A percentile compares a stretch with the other conserved stretches of the same genome.
phyloP scores from a whole-genome alignment of 371 early-diverging fungal species.

The Mucor mucedo region DNA sequence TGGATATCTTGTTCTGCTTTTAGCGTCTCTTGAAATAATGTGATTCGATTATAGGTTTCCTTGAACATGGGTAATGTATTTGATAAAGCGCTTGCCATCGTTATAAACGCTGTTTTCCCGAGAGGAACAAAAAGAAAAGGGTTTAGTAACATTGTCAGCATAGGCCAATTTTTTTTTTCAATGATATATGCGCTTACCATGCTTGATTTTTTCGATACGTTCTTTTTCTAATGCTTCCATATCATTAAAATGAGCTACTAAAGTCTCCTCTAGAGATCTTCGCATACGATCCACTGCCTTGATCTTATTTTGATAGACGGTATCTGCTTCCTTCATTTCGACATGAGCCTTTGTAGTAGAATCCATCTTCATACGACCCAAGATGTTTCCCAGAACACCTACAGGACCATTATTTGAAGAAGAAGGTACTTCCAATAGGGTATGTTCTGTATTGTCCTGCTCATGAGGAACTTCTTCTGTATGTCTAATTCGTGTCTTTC shows the following conservation, averaged over 20 bases:
- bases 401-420: background rate
- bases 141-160: conserved; percentile 21
- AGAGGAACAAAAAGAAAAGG: conserved; percentile 3
- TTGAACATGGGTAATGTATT: conserved; percentile 59
- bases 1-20: conserved; percentile 77
- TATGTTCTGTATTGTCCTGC: background rate
- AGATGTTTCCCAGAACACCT: background rate
- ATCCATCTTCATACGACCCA: conserved; percentile 3
- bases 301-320: conserved; percentile 61
- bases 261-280: conserved; percentile 63
- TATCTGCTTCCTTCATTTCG: conserved; percentile 61
- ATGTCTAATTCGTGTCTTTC: conserved; percentile 16
- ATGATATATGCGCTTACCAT: conserved; percentile 35
- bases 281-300: conserved; percentile 61
- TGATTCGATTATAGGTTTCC: conserved; percentile 62
- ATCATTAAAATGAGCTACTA: conserved; percentile 60
- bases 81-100: conserved; percentile 65
- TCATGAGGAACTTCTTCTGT: background rate
- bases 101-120: conserved; percentile 54
- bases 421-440: conserved; percentile 11
- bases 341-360: conserved; percentile 7
- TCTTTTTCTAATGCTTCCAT: conserved; percentile 63
- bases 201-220: conserved; percentile 56
- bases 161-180: background rate
- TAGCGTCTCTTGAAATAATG: conserved; percentile 75